phyloP scores from a whole-genome alignment of 1,284 basidiomycete species.

The Apiotrichum sp. region DNA sequence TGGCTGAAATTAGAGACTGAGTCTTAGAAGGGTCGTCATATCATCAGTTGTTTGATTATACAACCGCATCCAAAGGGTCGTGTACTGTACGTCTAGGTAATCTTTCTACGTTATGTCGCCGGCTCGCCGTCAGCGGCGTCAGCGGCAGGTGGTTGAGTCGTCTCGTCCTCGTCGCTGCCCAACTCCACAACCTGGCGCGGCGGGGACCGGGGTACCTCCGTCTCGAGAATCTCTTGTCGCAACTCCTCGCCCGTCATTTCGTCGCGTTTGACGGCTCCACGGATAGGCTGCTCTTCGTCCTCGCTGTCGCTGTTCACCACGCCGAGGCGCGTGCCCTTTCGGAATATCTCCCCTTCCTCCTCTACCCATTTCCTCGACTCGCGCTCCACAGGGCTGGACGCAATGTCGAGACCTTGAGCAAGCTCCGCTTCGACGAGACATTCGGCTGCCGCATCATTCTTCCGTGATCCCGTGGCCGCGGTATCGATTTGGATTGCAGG shows the following conservation, averaged over 20 bases:
- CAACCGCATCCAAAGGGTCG: too few species aligned
- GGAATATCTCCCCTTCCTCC: slow-evolving; percentile 86
- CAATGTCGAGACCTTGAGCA: neutral
- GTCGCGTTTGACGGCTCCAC: neutral
- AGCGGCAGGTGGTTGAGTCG: too few species aligned
- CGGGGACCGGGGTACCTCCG: slow-evolving; percentile 40
- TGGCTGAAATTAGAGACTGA: too few species aligned
- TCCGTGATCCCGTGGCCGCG: neutral
- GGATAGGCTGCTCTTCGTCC: slow-evolving; percentile 55
- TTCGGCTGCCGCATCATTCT: slow-evolving; percentile 6
- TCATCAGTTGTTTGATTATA: too few species aligned
- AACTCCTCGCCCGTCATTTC: slow-evolving; percentile 13
- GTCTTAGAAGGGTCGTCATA: too few species aligned
- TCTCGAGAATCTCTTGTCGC: slow-evolving; percentile 37
- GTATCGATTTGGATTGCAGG: slow-evolving; percentile 1
- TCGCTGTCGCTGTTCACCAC: slow-evolving; percentile 71
- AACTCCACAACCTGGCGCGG: slow-evolving; percentile 26
- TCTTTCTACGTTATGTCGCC: too few species aligned
- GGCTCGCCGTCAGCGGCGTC: neutral
- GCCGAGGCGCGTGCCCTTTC: slow-evolving; percentile 74
- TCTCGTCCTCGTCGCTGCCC: neutral
- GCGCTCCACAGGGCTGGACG: slow-evolving; percentile 28
- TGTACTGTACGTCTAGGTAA: too few species aligned
- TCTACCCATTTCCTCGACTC: slow-evolving; percentile 67
- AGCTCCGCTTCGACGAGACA: slow-evolving; percentile 14